phyloP scores from a whole-genome alignment of 2,329 filamentous ascomycete genomes.

The Alternaria consortialis region DNA sequence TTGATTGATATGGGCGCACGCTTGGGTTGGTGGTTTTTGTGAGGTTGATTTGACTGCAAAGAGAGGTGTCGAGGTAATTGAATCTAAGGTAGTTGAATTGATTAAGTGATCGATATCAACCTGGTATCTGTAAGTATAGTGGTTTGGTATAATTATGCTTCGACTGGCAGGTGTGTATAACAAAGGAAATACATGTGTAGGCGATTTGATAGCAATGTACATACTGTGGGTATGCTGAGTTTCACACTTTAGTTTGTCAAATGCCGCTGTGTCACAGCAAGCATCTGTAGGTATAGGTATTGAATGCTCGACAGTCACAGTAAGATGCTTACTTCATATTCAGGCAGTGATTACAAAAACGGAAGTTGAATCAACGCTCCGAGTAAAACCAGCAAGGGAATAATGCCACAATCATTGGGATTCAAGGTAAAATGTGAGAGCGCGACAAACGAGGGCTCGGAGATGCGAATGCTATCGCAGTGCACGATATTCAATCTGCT shows the following conservation, averaged over 20 bases:
- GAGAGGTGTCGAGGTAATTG: not conserved
- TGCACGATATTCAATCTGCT: not conserved
- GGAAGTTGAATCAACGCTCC: not conserved
- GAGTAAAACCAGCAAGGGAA: rapidly evolving
- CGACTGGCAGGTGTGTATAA: not conserved
- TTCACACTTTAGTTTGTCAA: not conserved
- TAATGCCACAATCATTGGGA: not conserved
- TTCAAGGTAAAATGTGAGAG: not conserved
- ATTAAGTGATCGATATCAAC: not conserved
- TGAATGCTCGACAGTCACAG: not conserved
- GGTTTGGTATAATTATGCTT: not conserved
- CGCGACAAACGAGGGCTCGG: not conserved
- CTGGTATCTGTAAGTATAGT: not conserved
- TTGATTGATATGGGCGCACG: rapidly evolving
- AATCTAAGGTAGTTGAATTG: not conserved
- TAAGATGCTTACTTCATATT: not conserved
- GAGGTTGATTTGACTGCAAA: not conserved
- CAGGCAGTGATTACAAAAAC: rapidly evolving
- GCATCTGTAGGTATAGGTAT: not conserved
- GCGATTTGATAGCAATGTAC: not conserved
- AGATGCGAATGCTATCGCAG: not conserved
- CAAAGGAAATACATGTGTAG: too few relatives aligned
- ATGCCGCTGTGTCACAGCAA: not conserved
- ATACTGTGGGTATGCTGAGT: not conserved
- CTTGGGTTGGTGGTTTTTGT: not conserved